Evolutionary conservation across 2,329 filamentous ascomycete genomes (phyloP).

Genomic region (Trichophyton benhamiae): DNA sequence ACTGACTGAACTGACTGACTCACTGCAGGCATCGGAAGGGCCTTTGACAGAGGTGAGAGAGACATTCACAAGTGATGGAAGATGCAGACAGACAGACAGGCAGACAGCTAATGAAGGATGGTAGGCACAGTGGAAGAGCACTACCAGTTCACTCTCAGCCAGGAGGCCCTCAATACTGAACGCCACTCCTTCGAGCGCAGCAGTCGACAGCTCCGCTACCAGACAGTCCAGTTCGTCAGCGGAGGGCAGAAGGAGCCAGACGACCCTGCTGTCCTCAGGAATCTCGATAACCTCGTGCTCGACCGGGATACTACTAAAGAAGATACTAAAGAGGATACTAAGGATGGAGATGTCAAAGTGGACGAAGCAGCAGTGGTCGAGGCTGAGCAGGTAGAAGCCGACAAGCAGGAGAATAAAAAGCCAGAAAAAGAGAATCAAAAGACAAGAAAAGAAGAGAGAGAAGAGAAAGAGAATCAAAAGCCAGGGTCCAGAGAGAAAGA

Average conservation of each 20-base stretch:
- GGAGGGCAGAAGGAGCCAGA: slow-evolving; percentile 39
- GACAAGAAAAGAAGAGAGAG: no score
- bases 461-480: no score
- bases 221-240: slow-evolving; percentile 48
- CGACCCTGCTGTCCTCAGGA: slow-evolving; percentile 13
- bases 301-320: background rate
- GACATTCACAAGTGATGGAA: no score
- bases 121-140: background rate
- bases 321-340: background rate
- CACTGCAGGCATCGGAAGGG: no score
- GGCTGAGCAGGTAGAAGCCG: background rate
- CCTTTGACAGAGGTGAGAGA: no score
- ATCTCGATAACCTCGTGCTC: background rate
- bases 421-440: no score
- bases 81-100: background rate
- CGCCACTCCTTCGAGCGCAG: slow-evolving; percentile 36
- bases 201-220: slow-evolving; percentile 42
- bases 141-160: slow-evolving; percentile 35
- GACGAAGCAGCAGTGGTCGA: background rate
- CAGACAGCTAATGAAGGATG: background rate
- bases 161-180: slow-evolving; percentile 48
- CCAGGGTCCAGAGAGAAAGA: background rate
- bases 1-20: no score
- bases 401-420: background rate
- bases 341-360: background rate